Percentiles rank a stretch among this genome's conserved stretches.
Conservation (phyloP, 2,329 filamentous ascomycete species). For the Exophiala aquamarina region DNA sequence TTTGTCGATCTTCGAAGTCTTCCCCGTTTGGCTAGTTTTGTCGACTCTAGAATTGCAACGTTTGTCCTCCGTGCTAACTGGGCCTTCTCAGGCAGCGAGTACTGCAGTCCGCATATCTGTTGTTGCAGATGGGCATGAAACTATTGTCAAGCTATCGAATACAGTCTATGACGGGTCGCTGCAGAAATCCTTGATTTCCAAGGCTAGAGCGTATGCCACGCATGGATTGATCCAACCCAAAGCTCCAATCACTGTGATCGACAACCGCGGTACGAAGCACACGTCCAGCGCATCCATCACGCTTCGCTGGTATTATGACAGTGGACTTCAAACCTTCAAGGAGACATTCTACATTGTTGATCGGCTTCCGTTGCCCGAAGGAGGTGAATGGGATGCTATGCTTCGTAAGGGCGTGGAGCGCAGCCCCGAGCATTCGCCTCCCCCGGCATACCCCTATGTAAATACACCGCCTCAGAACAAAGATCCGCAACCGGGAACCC, state of each 20-base stretch:
- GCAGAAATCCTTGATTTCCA: constrained; percentile 19
- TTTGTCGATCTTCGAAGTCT: too few relatives aligned
- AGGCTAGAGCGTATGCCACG: constrained; percentile 17
- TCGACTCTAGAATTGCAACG: too few relatives aligned
- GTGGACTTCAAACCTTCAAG: constrained; percentile 19
- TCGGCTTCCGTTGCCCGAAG: constrained; percentile 1
- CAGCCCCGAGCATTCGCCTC: not conserved
- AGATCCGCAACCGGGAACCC: too few relatives aligned
- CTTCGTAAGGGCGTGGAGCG: constrained; percentile 13
- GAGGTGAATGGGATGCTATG: constrained; percentile 18
- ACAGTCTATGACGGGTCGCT: constrained; percentile 11
- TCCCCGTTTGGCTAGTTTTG: too few relatives aligned
- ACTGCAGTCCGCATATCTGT: constrained; percentile 16
- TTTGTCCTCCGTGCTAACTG: too few relatives aligned
- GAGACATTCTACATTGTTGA: constrained; percentile 25
- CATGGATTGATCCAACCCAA: constrained; percentile 6
- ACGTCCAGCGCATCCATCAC: constrained; percentile 16
- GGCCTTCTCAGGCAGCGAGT: constrained; percentile 8
- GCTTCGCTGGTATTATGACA: constrained; percentile 24
- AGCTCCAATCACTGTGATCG: constrained; percentile 10
- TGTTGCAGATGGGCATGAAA: constrained; percentile 22
- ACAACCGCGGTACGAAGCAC: constrained; percentile 12
- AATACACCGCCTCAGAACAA: too few relatives aligned
- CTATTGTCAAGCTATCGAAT: constrained; percentile 16
- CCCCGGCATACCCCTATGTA: too few relatives aligned